These are phyloP conservation scores for Parachlorella kessleri DNA, from an alignment of 139 green algal species.

Conservation along the genomic window DNA sequence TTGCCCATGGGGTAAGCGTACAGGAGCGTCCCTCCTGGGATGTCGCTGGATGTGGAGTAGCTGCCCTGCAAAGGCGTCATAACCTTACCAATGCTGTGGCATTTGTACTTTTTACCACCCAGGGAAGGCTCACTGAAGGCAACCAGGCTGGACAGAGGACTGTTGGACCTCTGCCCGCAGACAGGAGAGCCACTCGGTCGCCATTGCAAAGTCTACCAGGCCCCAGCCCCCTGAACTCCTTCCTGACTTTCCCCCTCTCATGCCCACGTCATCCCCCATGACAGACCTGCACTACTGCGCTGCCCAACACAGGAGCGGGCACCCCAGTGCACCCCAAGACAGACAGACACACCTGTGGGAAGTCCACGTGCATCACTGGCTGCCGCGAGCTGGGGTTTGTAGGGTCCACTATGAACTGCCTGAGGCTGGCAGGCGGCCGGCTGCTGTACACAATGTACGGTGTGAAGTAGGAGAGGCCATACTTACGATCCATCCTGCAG, in stretches of 20 bases:
- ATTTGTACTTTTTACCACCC: background rate
- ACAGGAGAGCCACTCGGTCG: too few relatives aligned
- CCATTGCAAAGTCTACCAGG: too few relatives aligned
- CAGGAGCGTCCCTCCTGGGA: slow-evolving; percentile 16
- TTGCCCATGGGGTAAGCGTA: slow-evolving; percentile 16
- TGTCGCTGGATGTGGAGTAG: background rate
- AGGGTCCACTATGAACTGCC: background rate
- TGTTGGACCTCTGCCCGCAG: too few relatives aligned
- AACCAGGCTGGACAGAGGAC: too few relatives aligned
- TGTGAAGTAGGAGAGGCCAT: background rate
- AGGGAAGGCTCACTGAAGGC: background rate
- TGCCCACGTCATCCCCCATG: too few relatives aligned
- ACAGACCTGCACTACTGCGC: too few relatives aligned
- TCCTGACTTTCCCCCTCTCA: too few relatives aligned
- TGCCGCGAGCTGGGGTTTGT: background rate
- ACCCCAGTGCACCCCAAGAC: too few relatives aligned
- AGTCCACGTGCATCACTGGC: background rate
- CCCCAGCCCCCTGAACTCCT: too few relatives aligned
- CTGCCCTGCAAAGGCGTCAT: background rate
- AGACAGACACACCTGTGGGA: background rate
- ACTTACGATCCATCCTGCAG: background rate
- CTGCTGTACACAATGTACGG: background rate
- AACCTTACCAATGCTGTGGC: background rate
- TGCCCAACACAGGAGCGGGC: too few relatives aligned
- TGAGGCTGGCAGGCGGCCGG: too few relatives aligned